phyloP scores from a whole-genome alignment of 1,284 basidiomycete species.

The Prillingera fragicola region DNA sequence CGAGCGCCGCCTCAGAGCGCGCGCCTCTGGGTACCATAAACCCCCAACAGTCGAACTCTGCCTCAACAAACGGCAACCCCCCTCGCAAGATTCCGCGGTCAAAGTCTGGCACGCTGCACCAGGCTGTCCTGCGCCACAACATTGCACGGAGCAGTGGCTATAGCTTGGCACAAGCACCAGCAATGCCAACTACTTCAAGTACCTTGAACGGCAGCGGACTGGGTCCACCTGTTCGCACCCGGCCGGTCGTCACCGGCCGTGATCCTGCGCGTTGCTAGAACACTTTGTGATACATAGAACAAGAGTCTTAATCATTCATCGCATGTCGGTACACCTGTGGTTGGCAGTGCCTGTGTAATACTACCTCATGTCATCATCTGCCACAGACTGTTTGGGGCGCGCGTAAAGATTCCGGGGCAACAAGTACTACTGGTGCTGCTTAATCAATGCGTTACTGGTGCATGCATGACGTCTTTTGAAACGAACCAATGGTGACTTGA shows the following conservation, averaged over 20 bases:
- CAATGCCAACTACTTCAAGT: not conserved
- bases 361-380: too few relatives aligned
- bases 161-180: not conserved
- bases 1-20: conserved; percentile 6
- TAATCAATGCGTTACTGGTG: too few relatives aligned
- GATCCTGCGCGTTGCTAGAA: conserved; percentile 2
- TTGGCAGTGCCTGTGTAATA: too few relatives aligned
- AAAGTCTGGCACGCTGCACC: not conserved
- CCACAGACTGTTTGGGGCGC: too few relatives aligned
- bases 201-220: not conserved
- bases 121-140: conserved; percentile 5
- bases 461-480: too few relatives aligned
- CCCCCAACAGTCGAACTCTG: conserved; percentile 3
- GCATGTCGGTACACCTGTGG: too few relatives aligned
- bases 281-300: too few relatives aligned
- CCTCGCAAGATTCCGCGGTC: conserved; percentile 1
- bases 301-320: too few relatives aligned
- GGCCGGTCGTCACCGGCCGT: not conserved
- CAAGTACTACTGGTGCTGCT: too few relatives aligned
- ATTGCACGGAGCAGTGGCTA: not conserved
- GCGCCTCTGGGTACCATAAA: conserved; percentile 19
- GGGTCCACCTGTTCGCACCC: not conserved
- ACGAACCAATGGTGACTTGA: too few relatives aligned
- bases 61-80: not conserved
- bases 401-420: too few relatives aligned